Conservation (phyloP, 1,284 basidiomycete genomes). For the Trametes polyzona region DNA sequence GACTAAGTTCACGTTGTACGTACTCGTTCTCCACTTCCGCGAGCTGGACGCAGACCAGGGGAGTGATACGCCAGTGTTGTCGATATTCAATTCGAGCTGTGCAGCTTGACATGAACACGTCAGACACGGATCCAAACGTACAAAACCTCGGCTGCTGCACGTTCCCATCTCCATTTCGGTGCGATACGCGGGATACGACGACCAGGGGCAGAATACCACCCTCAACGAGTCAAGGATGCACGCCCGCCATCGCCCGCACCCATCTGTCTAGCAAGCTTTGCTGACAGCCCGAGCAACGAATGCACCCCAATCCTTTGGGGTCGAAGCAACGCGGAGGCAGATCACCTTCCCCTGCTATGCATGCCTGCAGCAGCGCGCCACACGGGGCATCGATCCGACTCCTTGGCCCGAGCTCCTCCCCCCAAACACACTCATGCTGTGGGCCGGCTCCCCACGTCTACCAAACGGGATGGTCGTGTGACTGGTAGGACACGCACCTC, state of each 20-base stretch:
- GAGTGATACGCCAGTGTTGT: too few relatives aligned
- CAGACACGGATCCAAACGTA: too few relatives aligned
- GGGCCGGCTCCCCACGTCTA: background rate
- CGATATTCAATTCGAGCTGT: too few relatives aligned
- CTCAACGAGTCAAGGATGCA: background rate
- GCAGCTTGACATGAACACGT: too few relatives aligned
- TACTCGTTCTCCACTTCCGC: too few relatives aligned
- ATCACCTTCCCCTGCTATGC: background rate
- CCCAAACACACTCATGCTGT: background rate
- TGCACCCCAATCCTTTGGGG: background rate
- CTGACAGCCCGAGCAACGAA: background rate
- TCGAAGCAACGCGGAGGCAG: background rate
- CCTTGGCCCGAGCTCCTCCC: background rate
- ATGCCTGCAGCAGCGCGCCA: background rate
- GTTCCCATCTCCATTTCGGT: too few relatives aligned
- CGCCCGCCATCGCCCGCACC: background rate
- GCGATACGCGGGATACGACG: too few relatives aligned
- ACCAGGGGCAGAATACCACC: too few relatives aligned
- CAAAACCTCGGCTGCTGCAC: too few relatives aligned
- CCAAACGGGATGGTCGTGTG: background rate
- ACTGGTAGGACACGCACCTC: background rate
- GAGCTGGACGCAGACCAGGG: too few relatives aligned
- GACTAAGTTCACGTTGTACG: too few relatives aligned
- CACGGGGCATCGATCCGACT: background rate
- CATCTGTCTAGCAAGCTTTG: background rate